Evolutionary conservation across 257 asterid species (phyloP), one percentile per base, ranked within the genome.

Genomic region (Forsythia viridissima): DNA sequence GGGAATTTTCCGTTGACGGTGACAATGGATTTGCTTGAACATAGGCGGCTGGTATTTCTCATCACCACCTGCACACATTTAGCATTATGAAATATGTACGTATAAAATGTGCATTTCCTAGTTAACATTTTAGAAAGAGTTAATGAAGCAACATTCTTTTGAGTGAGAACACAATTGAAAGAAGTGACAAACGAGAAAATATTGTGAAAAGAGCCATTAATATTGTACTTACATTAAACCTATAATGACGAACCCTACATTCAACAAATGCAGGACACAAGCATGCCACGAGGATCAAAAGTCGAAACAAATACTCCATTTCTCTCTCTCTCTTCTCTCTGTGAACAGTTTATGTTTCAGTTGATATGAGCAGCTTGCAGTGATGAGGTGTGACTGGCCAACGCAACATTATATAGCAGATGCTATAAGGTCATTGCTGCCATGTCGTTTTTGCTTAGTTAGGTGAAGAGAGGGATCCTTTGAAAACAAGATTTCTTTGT

Each of bases 1-100:
- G 98, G 98, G 73, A 88, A 92, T 71, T 76, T 73, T 34, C 97
- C 97, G n/a, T 92, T 92, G 40, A 94, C 85, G 0, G 98, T 94
- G 75, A 94, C 98, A 12, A 87, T 88, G 4, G 92, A 81, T 82
- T 94, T 94, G 68, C 82, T 82, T 9, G 98, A 91, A 79, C 98
- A 94, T 34, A 94, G 40, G 4, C 92, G 83, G 55, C 84, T 86
- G 6, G 88, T 76, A 30, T 90, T 92, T 74, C 69, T 90, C 96
- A 80, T 86, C 59, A 92, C 94, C 89, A 94, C 98, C 98, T 94
- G 81, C 70, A 30, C 55, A 43, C 43, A 30, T 11, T 40, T 18
- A 18, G 18, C 8, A 5, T 18, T 77, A 3, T 65, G 34, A 51
- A 15, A 7, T 24, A 42, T 46, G 18, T 46, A 11, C 52, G 12